Evolutionary conservation across 768 basidiomycete species (phyloP).

Genomic region (Tremella mesenterica): DNA sequence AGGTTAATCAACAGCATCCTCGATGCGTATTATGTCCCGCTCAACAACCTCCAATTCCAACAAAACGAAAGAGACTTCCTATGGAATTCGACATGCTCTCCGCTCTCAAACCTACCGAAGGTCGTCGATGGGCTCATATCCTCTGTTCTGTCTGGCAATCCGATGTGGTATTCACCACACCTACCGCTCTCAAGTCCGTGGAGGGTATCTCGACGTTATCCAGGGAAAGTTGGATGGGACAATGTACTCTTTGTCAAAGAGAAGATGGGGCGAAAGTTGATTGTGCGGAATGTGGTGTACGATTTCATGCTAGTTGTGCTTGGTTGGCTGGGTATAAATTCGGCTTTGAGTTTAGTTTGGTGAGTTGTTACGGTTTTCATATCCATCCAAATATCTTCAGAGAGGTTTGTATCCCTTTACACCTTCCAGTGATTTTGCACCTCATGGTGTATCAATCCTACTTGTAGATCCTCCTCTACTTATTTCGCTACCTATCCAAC

Average conservation of each 20-base stretch:
- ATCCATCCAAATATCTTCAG: background rate
- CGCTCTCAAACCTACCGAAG: slow-evolving; percentile 84
- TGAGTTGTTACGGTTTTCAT: slow-evolving; percentile 44
- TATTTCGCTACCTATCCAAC: too few relatives aligned
- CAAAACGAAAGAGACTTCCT: slow-evolving; percentile 14
- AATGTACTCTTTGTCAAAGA: slow-evolving; percentile 63
- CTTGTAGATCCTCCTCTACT: too few relatives aligned
- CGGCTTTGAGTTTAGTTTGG: slow-evolving; percentile 84
- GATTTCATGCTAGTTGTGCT: slow-evolving; percentile 84
- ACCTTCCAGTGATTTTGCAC: too few relatives aligned
- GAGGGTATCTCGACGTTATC: slow-evolving; percentile 75
- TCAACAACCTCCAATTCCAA: slow-evolving; percentile 44
- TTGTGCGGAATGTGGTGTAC: slow-evolving; percentile 70
- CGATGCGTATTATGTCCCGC: slow-evolving; percentile 79
- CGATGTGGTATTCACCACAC: slow-evolving; percentile 74
- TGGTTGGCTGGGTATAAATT: slow-evolving; percentile 76
- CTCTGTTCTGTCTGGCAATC: slow-evolving; percentile 80
- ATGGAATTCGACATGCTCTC: slow-evolving; percentile 50
- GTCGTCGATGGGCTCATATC: slow-evolving; percentile 84
- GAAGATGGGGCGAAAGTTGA: slow-evolving; percentile 67
- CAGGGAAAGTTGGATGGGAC: slow-evolving; percentile 60
- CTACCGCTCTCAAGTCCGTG: slow-evolving; percentile 61
- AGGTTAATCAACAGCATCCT: slow-evolving; percentile 53
- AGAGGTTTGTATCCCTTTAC: too few relatives aligned
- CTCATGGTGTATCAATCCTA: too few relatives aligned